Conservation (phyloP, 2,329 filamentous ascomycete genomes). For the Aspergillus udagawae region DNA sequence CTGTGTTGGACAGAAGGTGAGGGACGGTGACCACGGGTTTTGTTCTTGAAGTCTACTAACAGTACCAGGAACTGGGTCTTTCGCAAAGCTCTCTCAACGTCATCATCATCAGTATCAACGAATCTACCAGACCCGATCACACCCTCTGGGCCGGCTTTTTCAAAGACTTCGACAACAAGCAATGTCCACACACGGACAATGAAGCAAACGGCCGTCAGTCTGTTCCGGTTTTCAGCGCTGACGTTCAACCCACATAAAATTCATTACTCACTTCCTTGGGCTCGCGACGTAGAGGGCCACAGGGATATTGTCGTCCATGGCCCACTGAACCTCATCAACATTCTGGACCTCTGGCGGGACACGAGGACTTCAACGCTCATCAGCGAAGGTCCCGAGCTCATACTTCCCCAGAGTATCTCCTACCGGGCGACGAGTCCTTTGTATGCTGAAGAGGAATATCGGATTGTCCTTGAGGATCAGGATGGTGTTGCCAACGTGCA, state of each 20-base stretch:
- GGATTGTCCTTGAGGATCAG: constrained; percentile 37
- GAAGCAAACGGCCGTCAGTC: constrained; percentile 35
- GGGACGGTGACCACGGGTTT: constrained; percentile 1
- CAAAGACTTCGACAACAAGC: constrained; percentile 17
- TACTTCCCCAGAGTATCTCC: constrained; percentile 40
- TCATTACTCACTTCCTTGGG: constrained; percentile 43
- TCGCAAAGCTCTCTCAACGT: constrained; percentile 33
- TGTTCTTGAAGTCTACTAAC: background rate
- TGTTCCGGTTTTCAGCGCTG: constrained; percentile 44
- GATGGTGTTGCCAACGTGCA: constrained; percentile 28
- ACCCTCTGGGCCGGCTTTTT: constrained; percentile 13
- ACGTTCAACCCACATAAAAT: constrained; percentile 46
- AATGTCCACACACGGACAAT: constrained; percentile 30
- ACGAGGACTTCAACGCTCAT: constrained; percentile 14
- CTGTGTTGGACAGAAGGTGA: constrained; percentile 53
- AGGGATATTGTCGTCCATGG: constrained; percentile 42
- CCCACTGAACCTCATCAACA: constrained; percentile 41
- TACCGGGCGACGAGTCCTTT: constrained; percentile 50
- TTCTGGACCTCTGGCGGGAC: constrained; percentile 44
- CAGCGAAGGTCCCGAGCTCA: constrained; percentile 15
- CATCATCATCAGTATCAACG: constrained; percentile 6
- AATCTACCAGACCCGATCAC: constrained; percentile 1
- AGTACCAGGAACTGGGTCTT: constrained; percentile 44
- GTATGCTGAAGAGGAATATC: constrained; percentile 48
- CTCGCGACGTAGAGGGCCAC: constrained; percentile 41